Evolutionary conservation across 331 rosid species (phyloP).

Genomic region (Pyracantha coccinea): DNA sequence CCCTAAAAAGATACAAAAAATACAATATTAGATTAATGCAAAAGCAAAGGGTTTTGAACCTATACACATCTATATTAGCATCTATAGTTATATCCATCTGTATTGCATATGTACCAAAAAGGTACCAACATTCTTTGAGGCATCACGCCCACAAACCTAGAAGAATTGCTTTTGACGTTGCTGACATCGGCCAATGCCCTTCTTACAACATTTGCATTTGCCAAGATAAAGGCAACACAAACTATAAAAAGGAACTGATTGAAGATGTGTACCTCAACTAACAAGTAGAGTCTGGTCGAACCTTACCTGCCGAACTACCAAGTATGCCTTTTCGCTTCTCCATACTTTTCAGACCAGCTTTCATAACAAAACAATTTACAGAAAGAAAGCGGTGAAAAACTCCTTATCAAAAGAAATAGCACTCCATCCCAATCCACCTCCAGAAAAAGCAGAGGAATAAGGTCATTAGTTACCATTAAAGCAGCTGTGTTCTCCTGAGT

Average conservation of each 20-base stretch:
- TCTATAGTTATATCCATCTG: background rate
- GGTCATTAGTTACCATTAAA: slow-evolving; percentile 35
- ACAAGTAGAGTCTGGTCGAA: background rate
- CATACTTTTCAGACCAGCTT: slow-evolving; percentile 38
- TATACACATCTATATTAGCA: background rate
- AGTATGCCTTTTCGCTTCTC: slow-evolving; percentile 35
- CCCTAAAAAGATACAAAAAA: slow-evolving; percentile 32
- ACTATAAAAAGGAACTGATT: background rate
- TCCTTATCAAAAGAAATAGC: background rate
- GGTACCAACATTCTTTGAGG: slow-evolving; percentile 52
- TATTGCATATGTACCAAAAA: background rate
- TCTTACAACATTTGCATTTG: slow-evolving; percentile 29
- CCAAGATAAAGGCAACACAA: slow-evolving; percentile 20
- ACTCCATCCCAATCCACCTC: background rate
- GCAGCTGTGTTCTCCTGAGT: slow-evolving; percentile 16
- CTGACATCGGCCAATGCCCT: slow-evolving; percentile 76
- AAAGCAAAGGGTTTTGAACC: background rate
- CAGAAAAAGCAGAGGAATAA: background rate
- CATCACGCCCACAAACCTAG: slow-evolving; percentile 16
- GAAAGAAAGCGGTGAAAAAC: background rate
- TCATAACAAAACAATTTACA: background rate
- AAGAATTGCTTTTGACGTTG: slow-evolving; percentile 42
- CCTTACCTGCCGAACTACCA: slow-evolving; percentile 46
- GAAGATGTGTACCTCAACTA: background rate
- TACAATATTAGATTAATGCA: background rate